A percentile compares a stretch with the other conserved stretches of the same genome.
These are phyloP conservation scores for Endogone sp. DNA, from an alignment of 192 early-diverging fungal species.

Conservation along the genomic window DNA sequence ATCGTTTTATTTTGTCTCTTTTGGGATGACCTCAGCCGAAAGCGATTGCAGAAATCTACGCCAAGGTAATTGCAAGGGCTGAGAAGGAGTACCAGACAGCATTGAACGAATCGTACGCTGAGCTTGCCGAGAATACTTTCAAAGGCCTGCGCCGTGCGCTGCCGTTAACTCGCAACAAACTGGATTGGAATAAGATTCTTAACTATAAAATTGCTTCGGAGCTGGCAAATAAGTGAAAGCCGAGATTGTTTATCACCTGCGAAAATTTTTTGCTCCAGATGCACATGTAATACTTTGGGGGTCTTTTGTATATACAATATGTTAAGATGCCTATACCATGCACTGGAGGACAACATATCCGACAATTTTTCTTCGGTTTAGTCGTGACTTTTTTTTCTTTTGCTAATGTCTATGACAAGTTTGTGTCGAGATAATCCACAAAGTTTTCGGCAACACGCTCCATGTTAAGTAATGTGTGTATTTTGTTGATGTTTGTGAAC, in stretches of 20 bases:
- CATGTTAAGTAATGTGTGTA: slow-evolving; percentile 72
- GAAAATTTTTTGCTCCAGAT: too few species aligned
- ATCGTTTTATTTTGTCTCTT: not conserved
- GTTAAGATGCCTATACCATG: not conserved
- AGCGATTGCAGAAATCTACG: slow-evolving; percentile 43
- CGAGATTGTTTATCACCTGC: too few species aligned
- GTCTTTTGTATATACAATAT: slow-evolving; percentile 9
- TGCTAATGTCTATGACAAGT: slow-evolving; percentile 16
- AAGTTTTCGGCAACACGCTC: slow-evolving; percentile 76
- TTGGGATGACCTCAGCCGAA: slow-evolving; percentile 14
- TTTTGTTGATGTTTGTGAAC: slow-evolving; percentile 85
- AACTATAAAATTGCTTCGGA: slow-evolving; percentile 54
- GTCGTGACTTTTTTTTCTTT: too few species aligned
- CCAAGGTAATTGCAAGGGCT: slow-evolving; percentile 61
- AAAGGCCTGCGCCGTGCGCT: slow-evolving; percentile 85
- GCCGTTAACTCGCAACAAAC: slow-evolving; percentile 86
- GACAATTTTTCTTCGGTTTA: too few species aligned
- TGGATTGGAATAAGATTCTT: slow-evolving; percentile 89
- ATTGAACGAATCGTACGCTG: slow-evolving; percentile 77
- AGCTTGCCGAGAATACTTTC: slow-evolving; percentile 85
- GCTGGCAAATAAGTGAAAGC: slow-evolving; percentile 30
- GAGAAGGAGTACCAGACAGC: slow-evolving; percentile 84
- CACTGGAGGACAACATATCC: too few species aligned
- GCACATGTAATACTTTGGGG: too few species aligned
- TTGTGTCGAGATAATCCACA: slow-evolving; percentile 91